These are phyloP conservation scores for Podospora pseudoanserina DNA, from an alignment of 495 filamentous ascomycete genomes.

Conservation along the genomic window DNA sequence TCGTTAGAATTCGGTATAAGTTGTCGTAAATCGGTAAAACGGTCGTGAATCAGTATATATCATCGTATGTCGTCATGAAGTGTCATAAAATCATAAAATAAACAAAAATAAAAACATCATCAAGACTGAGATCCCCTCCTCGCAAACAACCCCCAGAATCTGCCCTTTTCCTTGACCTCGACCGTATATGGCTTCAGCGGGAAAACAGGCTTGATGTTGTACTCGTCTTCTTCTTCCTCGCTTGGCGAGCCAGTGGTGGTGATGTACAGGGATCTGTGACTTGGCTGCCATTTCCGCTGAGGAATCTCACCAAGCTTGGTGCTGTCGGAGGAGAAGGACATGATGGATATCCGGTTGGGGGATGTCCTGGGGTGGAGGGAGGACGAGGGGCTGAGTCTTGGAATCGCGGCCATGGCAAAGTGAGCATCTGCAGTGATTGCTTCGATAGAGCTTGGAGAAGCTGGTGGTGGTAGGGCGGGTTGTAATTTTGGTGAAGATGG, in stretches of 20 bases:
- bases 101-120: background rate
- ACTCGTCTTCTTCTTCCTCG: slow-evolving; percentile 21
- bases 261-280: slow-evolving; percentile 13
- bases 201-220: slow-evolving; percentile 30
- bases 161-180: slow-evolving; percentile 26
- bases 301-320: slow-evolving; percentile 39
- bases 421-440: background rate
- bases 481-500: background rate
- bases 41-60: too few relatives aligned
- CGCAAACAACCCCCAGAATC: slow-evolving; percentile 30
- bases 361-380: background rate
- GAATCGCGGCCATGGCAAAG: background rate
- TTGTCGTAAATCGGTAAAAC: too few relatives aligned
- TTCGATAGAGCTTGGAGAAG: background rate
- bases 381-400: background rate
- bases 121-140: slow-evolving; percentile 14
- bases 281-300: slow-evolving; percentile 23
- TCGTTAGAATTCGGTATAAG: too few relatives aligned
- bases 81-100: background rate
- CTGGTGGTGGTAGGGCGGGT: background rate
- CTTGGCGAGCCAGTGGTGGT: background rate
- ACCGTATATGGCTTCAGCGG: slow-evolving; percentile 31
- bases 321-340: slow-evolving; percentile 33
- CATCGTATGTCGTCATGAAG: too few relatives aligned
- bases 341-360: slow-evolving; percentile 28